Base-by-base conservation (phyloP, 768 basidiomycete genomes). In the Mycena sanguinolenta region DNA sequence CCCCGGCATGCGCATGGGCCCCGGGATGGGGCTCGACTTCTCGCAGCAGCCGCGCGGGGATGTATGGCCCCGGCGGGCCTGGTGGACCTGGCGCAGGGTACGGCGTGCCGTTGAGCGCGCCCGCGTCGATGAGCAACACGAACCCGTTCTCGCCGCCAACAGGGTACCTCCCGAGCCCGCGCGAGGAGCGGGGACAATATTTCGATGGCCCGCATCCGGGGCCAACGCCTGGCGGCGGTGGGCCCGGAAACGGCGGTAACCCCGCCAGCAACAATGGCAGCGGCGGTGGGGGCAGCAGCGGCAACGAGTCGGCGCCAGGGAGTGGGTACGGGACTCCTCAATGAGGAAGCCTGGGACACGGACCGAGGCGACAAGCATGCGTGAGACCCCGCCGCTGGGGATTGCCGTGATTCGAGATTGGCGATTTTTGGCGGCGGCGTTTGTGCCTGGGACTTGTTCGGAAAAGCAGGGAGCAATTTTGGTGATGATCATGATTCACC, bases 271-370 rank as follows among this genome's bases (percentile, higher is more conserved):
- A 34, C 32, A 34, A 34, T 10, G 10, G 32, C 10, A 34, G 10
- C 32, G 10, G 10, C 32, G 10, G 10, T 5, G 52, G 52, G 27
- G 23, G 23, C 30, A 52, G 66, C n/a, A 32, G 38, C 27, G 49
- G 50, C 14, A 52, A 28, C 34, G 74, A 75, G 63, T 84, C 84
- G 30, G 80, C 83, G 23, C 83, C 84, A 12, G 84, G 85, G 21
- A 85, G 85, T 27, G 85, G 83, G 23, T 87, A 87, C 71, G 84
- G 79, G 39, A 85, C 85, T 34, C 84, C 86, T 21, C 85, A 86
- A 70, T 83, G 49, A 50, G 49, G 39, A 12, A 14, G 32, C 32
- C 10, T 10, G 39, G 16, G 39, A 39, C 39, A 12, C 16, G 39
- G 39, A 17, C 39, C 39, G 13, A 17, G 39, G 16, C 3, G 39